These are phyloP conservation scores for Coemansia erecta DNA, from an alignment of 192 early-diverging fungal genomes.

Conservation along the genomic window DNA sequence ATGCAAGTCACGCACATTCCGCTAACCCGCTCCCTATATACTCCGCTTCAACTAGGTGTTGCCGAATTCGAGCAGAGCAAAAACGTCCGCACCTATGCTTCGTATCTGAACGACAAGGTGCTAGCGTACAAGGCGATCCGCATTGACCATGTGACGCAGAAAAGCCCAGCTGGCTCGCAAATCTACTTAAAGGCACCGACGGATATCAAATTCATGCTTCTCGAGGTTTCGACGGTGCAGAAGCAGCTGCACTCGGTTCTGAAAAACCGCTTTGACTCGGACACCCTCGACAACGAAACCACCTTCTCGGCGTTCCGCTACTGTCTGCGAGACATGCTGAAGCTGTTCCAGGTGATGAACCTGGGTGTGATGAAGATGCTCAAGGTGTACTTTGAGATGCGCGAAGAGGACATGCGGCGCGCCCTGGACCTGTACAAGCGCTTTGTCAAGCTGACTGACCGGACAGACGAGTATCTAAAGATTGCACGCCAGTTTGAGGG, in stretches of 20 bases:
- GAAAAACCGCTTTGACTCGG: constrained; percentile 53
- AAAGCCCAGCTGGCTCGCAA: constrained; percentile 40
- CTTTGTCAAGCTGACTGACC: constrained; percentile 55
- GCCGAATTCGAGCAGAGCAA: constrained; percentile 56
- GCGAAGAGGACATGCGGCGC: constrained; percentile 51
- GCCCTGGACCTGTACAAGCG: constrained; percentile 55
- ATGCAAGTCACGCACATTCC: neutral
- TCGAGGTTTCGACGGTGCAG: constrained; percentile 51
- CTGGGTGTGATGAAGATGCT: constrained; percentile 59
- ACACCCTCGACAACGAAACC: constrained; percentile 54
- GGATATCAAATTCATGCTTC: constrained; percentile 49
- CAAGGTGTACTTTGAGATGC: constrained; percentile 55
- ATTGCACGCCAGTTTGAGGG: constrained; percentile 48
- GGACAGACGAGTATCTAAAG: constrained; percentile 51
- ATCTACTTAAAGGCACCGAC: constrained; percentile 40
- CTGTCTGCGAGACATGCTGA: constrained; percentile 54
- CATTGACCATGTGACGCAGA: constrained; percentile 50
- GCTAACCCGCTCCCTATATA: neutral
- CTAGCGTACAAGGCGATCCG: constrained; percentile 48
- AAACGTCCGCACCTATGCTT: constrained; percentile 53
- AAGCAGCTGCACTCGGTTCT: constrained; percentile 54
- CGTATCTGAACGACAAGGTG: constrained; percentile 54
- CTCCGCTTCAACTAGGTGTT: constrained; percentile 11
- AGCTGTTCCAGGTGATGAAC: constrained; percentile 59
- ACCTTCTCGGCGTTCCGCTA: constrained; percentile 54